Evolutionary conservation across 768 basidiomycete genomes (phyloP).

Genomic region (Leccinellum luteum): DNA sequence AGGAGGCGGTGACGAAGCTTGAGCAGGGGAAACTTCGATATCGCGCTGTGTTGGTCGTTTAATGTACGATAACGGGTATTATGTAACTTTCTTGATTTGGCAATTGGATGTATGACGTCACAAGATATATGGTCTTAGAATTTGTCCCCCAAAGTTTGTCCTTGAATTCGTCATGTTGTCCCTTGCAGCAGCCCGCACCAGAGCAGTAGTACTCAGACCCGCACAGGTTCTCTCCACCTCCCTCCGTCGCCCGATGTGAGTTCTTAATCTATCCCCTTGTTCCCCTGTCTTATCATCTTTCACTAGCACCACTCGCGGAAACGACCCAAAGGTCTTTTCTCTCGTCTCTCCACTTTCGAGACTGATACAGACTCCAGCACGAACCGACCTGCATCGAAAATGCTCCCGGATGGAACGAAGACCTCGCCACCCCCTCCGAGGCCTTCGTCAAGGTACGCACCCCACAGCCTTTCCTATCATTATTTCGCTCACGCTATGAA

Average conservation of each 20-base stretch:
- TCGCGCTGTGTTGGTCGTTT: constrained; percentile 29
- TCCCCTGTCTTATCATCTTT: constrained; percentile 2
- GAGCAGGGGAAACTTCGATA: constrained; percentile 30
- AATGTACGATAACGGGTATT: not conserved
- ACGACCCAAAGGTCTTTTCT: constrained; percentile 48
- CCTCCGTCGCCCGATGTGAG: constrained; percentile 8
- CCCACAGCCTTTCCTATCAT: too few species aligned
- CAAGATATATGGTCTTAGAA: not conserved
- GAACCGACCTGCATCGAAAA: constrained; percentile 50
- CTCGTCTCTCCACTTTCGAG: not conserved
- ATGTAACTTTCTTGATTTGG: not conserved
- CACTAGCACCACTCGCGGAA: constrained; percentile 55
- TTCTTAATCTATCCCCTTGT: not conserved
- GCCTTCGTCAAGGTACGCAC: constrained; percentile 57
- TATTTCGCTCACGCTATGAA: not conserved
- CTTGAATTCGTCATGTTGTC: constrained; percentile 12
- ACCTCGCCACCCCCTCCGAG: constrained; percentile 61
- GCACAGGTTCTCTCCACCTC: not conserved
- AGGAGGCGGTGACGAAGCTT: constrained; percentile 27
- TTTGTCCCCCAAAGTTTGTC: not conserved
- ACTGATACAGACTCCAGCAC: constrained; percentile 32
- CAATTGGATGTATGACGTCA: constrained; percentile 16
- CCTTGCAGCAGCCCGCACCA: constrained; percentile 2
- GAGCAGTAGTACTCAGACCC: not conserved
- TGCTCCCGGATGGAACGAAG: constrained; percentile 74